These are phyloP conservation scores for Crepidotus variabilis DNA, from an alignment of 768 basidiomycete species.

Conservation along the genomic window DNA sequence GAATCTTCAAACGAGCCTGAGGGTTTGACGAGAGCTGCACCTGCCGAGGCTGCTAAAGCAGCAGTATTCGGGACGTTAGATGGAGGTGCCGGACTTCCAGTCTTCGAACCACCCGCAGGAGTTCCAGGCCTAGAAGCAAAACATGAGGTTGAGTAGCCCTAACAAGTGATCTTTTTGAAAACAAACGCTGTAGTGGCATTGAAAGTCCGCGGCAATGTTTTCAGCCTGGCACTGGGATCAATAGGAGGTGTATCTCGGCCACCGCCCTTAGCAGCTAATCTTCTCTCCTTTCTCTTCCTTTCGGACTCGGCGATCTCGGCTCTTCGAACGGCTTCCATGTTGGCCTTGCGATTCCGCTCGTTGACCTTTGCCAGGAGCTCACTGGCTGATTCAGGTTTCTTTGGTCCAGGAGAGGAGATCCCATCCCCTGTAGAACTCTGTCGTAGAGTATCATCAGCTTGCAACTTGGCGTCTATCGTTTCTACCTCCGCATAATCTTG, in stretches of 20 bases:
- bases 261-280: slow-evolving; percentile 37
- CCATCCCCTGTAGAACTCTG: slow-evolving; percentile 4
- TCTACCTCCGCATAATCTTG: slow-evolving; percentile 64
- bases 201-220: slow-evolving; percentile 57
- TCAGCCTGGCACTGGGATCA: slow-evolving; percentile 68
- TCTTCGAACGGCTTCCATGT: slow-evolving; percentile 73
- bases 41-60: slow-evolving; percentile 9
- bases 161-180: background rate
- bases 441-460: slow-evolving; percentile 33
- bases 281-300: slow-evolving; percentile 66
- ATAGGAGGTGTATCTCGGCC: slow-evolving; percentile 37
- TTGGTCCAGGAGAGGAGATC: slow-evolving; percentile 13
- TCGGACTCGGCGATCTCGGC: slow-evolving; percentile 72
- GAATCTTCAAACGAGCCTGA: slow-evolving; percentile 49
- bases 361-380: slow-evolving; percentile 78
- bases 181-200: slow-evolving; percentile 60
- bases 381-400: slow-evolving; percentile 19
- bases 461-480: slow-evolving; percentile 60
- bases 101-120: slow-evolving; percentile 30
- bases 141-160: slow-evolving; percentile 5
- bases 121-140: slow-evolving; percentile 38
- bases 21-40: slow-evolving; percentile 17
- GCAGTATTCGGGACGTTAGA: background rate
- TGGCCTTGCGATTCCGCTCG: slow-evolving; percentile 85
- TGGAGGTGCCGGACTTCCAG: slow-evolving; percentile 15